Base-by-base conservation (phyloP, 2,329 filamentous ascomycete species). In the Beauveria rudraprayagi region DNA sequence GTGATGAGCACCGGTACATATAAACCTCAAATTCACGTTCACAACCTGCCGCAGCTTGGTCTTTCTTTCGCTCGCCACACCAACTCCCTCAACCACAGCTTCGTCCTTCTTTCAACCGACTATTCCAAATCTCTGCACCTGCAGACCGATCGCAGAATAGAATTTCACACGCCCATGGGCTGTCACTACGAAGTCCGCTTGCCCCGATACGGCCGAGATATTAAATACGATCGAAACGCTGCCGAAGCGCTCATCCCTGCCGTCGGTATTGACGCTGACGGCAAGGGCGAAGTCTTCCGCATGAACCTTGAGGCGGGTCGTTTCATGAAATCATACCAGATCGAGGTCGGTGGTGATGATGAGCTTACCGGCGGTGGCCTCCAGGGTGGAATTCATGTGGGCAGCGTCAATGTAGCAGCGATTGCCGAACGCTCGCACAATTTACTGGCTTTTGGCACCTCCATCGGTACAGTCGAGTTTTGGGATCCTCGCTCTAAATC, bases 61-160 rank as follows among this genome's bases (percentile, higher is more conserved):
- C 83, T 99, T n/a, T 96, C 92, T 9, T 99, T 89, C 74, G 86
- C 92, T 40, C 87, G 94, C 60, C 94, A 99, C 74, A 99, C 95
- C 1, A 89, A 90, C 65, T 88, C 90, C 9, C 82, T 97, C 47
- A 99, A 99, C 72, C 88, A 92, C 65, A 95, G 90, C 1, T 97
- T 99, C 72, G 79, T 91, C 40, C 82, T 99, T 6, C 86, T 97
- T 40, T 94, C 92, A 1, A 83, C 85, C 66, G 94, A 99, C 74
- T 97, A 96, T 74, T 89, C 90, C 55, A 99, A 99, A 76, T 96
- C 91, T 37, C 76, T 97, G 40, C 94, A 99, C 72, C 83, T 99
- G 14, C 95, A 99, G 72, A 88, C 87, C 66, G 94, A 99, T 74
- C 87, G 94, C 64, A 88, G 87, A 63, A 83, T 99, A 67, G 92